These are phyloP conservation scores for Cucumis cinereus DNA, from an alignment of 306 rosid species.

Conservation along the genomic window DNA sequence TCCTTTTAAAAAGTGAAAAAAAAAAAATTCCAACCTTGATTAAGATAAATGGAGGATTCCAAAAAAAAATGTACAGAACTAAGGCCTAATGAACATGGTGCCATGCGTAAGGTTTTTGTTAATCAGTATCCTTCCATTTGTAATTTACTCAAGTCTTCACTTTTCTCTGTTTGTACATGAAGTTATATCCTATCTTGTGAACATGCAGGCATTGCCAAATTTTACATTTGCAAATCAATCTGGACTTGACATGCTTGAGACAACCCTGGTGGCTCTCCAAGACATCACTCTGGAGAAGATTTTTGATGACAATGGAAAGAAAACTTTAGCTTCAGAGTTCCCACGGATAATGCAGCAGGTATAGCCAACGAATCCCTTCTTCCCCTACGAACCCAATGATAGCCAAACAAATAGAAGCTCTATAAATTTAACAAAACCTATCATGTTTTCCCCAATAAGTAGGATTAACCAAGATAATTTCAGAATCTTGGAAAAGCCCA, in stretches of 20 bases:
- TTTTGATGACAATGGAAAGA: slow-evolving; percentile 90
- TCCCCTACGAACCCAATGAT: neutral
- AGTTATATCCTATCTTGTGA: slow-evolving; percentile 6
- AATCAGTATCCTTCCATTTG: neutral
- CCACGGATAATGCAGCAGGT: slow-evolving; percentile 99
- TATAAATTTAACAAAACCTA: neutral
- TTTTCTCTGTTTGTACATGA: slow-evolving; percentile 4
- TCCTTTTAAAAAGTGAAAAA: neutral
- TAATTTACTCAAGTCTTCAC: neutral
- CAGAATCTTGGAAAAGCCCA: neutral
- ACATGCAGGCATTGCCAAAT: slow-evolving; percentile 67
- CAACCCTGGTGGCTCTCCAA: slow-evolving; percentile 90
- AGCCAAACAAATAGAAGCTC: neutral
- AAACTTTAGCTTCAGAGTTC: slow-evolving; percentile 67
- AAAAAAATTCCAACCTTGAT: neutral
- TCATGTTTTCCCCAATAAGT: neutral
- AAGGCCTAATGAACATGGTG: neutral
- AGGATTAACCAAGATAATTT: neutral
- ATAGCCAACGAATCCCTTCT: neutral
- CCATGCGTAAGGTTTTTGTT: neutral
- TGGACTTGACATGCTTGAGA: slow-evolving; percentile 98
- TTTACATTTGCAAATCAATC: slow-evolving; percentile 93
- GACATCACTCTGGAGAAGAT: slow-evolving; percentile 84
- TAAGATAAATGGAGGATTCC: neutral
- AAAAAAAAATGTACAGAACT: neutral